Evolutionary conservation across 1,284 basidiomycete genomes (phyloP).

Genomic region (Sanghuangporus sanghuang): DNA sequence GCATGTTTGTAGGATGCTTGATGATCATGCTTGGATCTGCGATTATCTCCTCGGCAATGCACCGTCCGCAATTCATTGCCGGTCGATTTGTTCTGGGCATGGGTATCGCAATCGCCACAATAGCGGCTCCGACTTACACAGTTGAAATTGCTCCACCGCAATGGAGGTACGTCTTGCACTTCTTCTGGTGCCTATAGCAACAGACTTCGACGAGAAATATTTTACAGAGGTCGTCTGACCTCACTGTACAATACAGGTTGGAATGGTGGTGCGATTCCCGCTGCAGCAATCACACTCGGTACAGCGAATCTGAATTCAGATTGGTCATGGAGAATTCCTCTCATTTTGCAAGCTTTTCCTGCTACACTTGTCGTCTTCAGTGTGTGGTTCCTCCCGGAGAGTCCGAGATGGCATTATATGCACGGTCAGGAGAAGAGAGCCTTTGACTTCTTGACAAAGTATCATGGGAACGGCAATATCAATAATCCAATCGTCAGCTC

Average conservation of each 20-base stretch:
- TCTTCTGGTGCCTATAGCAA: not conserved
- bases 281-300: slow-evolving; percentile 29
- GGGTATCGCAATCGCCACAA: slow-evolving; percentile 27
- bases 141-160: slow-evolving; percentile 42
- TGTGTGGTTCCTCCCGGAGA: slow-evolving; percentile 21
- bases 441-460: slow-evolving; percentile 24
- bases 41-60: slow-evolving; percentile 24
- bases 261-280: slow-evolving; percentile 27
- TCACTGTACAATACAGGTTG: slow-evolving; percentile 30
- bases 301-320: slow-evolving; percentile 25
- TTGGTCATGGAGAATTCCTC: slow-evolving; percentile 23
- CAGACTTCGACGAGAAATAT: not conserved
- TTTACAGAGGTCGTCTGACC: slow-evolving; percentile 31
- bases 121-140: slow-evolving; percentile 36
- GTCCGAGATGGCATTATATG: slow-evolving; percentile 25
- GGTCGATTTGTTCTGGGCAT: slow-evolving; percentile 32
- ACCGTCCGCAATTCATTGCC: slow-evolving; percentile 22
- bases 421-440: slow-evolving; percentile 26
- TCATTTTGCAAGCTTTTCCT: slow-evolving; percentile 20
- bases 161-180: slow-evolving; percentile 28
- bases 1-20: slow-evolving; percentile 27
- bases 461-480: slow-evolving; percentile 26
- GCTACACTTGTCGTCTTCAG: slow-evolving; percentile 18
- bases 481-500: slow-evolving; percentile 27
- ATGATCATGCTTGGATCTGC: slow-evolving; percentile 21